These are phyloP conservation scores for Rubia balearica DNA, from an alignment of 305 asterid genomes.

Conservation along the genomic window DNA sequence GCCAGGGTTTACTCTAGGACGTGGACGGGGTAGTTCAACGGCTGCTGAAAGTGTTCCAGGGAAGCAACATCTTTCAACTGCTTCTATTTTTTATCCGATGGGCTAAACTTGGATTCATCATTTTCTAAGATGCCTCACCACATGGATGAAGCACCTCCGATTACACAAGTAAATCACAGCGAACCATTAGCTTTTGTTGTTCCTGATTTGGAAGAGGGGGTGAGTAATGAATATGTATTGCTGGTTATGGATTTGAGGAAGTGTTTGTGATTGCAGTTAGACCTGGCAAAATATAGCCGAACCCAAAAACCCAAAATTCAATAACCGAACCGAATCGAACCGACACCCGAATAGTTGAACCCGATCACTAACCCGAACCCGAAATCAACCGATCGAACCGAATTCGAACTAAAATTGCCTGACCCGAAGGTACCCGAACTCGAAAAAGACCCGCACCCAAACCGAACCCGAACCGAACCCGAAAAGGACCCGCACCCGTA, in stretches of 20 bases:
- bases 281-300: no score
- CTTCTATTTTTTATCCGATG: conserved; percentile 63
- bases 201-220: conserved; percentile 86
- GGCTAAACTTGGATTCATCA: conserved; percentile 58
- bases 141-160: conserved; percentile 57
- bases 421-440: no score
- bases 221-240: conserved; percentile 24
- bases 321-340: no score
- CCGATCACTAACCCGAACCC: no score
- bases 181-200: conserved; percentile 84
- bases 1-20: conserved; percentile 84
- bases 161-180: conserved; percentile 42
- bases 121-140: conserved; percentile 42
- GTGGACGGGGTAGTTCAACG: conserved; percentile 64
- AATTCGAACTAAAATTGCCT: no score
- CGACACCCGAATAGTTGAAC: no score
- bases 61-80: conserved; percentile 28
- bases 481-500: no score
- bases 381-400: no score
- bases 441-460: no score
- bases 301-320: no score
- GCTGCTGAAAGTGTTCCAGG: conserved; percentile 52
- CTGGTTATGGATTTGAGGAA: neutral
- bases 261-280: conserved; percentile 1
- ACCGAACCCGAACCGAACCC: no score